Evolutionary conservation across 2,329 filamentous ascomycete species (phyloP), one percentile per base, ranked within the genome.

Genomic region (Talaromyces sp.): DNA sequence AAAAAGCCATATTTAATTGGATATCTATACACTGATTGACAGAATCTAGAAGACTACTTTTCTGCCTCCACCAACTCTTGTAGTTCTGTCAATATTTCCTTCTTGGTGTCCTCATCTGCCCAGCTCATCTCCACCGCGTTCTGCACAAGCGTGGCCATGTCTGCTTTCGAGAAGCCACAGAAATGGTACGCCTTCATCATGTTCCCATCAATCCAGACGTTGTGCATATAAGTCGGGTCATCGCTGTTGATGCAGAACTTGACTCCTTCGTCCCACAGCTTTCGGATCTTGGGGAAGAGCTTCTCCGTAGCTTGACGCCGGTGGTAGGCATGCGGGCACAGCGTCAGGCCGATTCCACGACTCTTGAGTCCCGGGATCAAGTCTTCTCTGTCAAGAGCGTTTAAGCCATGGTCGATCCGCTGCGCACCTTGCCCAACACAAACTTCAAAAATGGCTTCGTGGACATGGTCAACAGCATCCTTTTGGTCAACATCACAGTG

Each of bases 401-500:
- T 77, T 4, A 80, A 66, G 7, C 78, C 78, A 64, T 80, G 77
- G 62, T 80, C 77, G 55, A 80, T 77, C 0, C 77, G 70, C 53
- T 78, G 74, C 0, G 71, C 62, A 0, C 66, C 66, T 28, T 19
- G 25, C 0, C 77, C 76, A 0, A 57, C 63, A 5, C 74, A 71
- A 0, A 67, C 71, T 47, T 74, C 68, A 11, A 73, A 69, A 2
- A 68, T 65, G 19, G 72, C 70, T 61, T 81, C 73, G 1, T 67
- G 67, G 17, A 81, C 73, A 62, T 83, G 79, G 28, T 74, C 75
- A 25, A 75, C 74, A 0, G 78, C 77, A 62, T 82, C 79, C 60
- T 79, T 77, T 64, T 82, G 79, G 52, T 79, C 80, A 52, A 83
- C 79, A 62, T 83, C 81, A 67, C 80, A 82, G 60, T 84, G 81